phyloP scores from a whole-genome alignment of 176 grass and related monocot species.

The Carex cristatella region DNA sequence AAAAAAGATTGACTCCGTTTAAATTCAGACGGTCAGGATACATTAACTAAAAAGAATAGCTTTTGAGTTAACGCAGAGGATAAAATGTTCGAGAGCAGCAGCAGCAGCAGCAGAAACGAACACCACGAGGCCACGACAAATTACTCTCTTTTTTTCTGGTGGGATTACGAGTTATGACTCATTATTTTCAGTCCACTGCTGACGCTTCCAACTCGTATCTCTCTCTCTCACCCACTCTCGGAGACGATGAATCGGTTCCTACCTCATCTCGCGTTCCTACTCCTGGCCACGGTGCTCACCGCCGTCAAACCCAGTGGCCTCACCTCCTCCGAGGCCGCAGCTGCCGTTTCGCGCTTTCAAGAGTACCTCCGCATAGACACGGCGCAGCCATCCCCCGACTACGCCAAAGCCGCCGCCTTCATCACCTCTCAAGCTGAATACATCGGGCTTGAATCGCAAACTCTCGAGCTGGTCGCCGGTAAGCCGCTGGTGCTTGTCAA shows the following conservation, averaged over 20 bases:
- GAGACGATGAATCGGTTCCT: not conserved
- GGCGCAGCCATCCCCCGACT: constrained; percentile 73
- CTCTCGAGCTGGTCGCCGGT: constrained; percentile 54
- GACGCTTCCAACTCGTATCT: not conserved
- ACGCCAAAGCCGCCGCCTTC: constrained; percentile 54
- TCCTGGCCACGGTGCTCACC: constrained; percentile 1
- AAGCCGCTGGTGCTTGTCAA: constrained; percentile 76
- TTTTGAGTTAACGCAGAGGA: no score
- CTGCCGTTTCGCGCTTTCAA: constrained; percentile 66
- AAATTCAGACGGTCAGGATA: no score
- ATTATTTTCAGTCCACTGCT: not conserved
- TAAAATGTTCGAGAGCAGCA: no score
- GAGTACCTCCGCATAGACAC: constrained; percentile 97
- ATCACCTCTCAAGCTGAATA: constrained; percentile 38
- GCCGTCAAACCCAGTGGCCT: not conserved
- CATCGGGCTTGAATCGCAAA: constrained; percentile 52
- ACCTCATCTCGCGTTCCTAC: constrained; percentile 18
- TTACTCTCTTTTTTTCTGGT: no score
- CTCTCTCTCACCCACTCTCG: not conserved
- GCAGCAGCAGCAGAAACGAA: no score
- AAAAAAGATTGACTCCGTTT: no score
- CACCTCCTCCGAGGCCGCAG: constrained; percentile 39
- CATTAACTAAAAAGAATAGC: no score
- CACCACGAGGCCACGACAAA: no score
- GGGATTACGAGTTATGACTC: not conserved